Evolutionary conservation across 2,329 filamentous ascomycete genomes (phyloP).

Genomic region (Teratosphaeria epicoccoides): DNA sequence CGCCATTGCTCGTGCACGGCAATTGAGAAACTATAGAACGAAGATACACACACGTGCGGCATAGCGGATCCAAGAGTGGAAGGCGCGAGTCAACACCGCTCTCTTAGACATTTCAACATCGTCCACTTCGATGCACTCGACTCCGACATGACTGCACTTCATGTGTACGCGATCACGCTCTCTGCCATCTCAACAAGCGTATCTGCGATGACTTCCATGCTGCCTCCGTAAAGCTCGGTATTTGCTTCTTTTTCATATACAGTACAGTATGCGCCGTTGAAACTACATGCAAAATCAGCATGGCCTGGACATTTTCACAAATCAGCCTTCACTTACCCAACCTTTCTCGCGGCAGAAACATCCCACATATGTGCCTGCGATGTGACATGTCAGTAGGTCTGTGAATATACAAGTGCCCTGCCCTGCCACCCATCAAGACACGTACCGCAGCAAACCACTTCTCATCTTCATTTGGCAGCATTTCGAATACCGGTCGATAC

Average conservation of each 20-base stretch:
- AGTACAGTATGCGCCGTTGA: constrained; percentile 45
- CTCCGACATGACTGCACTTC: neutral
- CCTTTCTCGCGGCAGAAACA: constrained; percentile 41
- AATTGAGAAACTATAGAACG: too few relatives aligned
- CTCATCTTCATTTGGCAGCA: constrained; percentile 28
- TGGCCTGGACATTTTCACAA: neutral
- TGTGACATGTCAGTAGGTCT: too few relatives aligned
- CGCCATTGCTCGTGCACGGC: neutral
- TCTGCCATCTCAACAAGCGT: neutral
- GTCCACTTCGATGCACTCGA: neutral
- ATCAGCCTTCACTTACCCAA: constrained; percentile 25
- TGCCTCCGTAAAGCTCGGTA: constrained; percentile 37
- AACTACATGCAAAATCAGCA: constrained; percentile 10
- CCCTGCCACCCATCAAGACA: too few relatives aligned
- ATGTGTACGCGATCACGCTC: constrained; percentile 1
- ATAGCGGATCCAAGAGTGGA: too few relatives aligned
- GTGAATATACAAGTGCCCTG: too few relatives aligned
- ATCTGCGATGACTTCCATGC: constrained; percentile 1
- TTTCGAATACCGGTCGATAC: constrained; percentile 36
- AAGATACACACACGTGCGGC: too few relatives aligned
- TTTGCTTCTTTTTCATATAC: constrained; percentile 44
- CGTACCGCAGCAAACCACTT: constrained; percentile 50
- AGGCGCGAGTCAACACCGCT: too few relatives aligned
- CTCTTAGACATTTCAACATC: too few relatives aligned
- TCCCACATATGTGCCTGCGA: constrained; percentile 55